Percentiles rank a stretch among this genome's conserved stretches.
Conservation (phyloP, 164 flowering plant genomes). For the Tinospora cordifolia region DNA sequence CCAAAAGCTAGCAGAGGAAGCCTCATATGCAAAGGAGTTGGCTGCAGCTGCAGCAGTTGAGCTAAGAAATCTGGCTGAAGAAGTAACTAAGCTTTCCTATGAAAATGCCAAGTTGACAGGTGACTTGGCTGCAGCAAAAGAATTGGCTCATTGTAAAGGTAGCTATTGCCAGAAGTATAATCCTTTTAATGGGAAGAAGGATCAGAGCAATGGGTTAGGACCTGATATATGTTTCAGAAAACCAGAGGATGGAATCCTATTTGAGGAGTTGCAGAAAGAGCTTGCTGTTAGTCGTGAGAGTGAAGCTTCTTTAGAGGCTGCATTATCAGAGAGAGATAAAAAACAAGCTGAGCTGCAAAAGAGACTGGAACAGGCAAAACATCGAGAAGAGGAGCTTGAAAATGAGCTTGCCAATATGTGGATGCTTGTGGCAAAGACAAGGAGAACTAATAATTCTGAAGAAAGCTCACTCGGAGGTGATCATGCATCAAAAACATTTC, state of each 20-base stretch:
- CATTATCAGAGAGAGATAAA: conserved; percentile 46
- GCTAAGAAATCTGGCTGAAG: conserved; percentile 72
- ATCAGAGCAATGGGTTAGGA: conserved; percentile 15
- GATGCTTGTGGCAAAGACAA: conserved; percentile 61
- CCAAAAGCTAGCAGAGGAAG: conserved; percentile 73
- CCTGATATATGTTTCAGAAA: conserved; percentile 28
- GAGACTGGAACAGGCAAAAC: conserved; percentile 50
- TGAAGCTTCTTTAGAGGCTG: conserved; percentile 50
- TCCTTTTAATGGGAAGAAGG: conserved; percentile 26
- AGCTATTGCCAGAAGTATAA: conserved; percentile 27
- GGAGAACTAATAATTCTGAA: conserved; percentile 32
- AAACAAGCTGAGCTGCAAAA: conserved; percentile 42
- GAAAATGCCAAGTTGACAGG: conserved; percentile 63
- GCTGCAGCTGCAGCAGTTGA: conserved; percentile 91
- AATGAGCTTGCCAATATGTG: conserved; percentile 81
- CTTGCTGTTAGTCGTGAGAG: conserved; percentile 39
- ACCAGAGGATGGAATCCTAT: conserved; percentile 20
- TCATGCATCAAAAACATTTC: conserved; percentile 10
- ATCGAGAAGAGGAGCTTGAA: conserved; percentile 55
- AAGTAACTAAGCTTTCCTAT: conserved; percentile 73
- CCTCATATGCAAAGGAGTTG: conserved; percentile 83
- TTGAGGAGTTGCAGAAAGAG: conserved; percentile 50
- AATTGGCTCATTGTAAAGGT: conserved; percentile 24
- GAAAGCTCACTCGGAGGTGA: conserved; percentile 22
- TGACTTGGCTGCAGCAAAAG: conserved; percentile 50